Evolutionary conservation across 176 grass and related monocot species (phyloP), one percentile per base, ranked within the genome.

Genomic region (Themeda triandra): DNA sequence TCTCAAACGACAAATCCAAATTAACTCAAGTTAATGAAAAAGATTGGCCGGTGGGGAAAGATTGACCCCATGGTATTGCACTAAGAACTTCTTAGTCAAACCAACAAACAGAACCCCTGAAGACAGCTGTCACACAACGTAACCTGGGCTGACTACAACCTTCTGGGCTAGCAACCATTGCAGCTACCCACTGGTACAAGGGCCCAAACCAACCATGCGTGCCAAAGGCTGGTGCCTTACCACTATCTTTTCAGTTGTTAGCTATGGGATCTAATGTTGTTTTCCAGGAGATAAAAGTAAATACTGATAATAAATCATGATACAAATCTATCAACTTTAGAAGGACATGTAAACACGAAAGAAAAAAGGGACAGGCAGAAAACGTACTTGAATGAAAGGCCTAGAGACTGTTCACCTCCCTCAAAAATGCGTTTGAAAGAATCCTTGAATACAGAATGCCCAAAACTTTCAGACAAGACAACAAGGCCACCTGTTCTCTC

Each of bases 401-500:
- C 91, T 41, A 99, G 84, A 77, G 93, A 92, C 63, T 94, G 88
- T 79, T 99, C 86, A 7, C 91, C 93, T 80, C 86, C 91, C 83
- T 96, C 93, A 51, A 96, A 99, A 79, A 99, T 94, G 69, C 88
- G 80, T 70, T 96, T 96, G 88, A 99, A 99, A 67, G 96, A 99
- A 83, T 99, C 93, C 86, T 94, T 99, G 58, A 99, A 99, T 74
- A 99, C 96, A 0, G 96, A 46, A 82, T 99, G 96, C 27, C 96
- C 96, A 89, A 96, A 99, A 90, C 96, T 99, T 90, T 99, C 96
- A 83, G 96, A 93, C 35, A 99, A 85, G 73, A 99, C 93, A 76
- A 99, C 96, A 85, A 99, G 93, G 14, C 96, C 96, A 82, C 96
- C 93, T 66, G 96, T 99, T 93, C 96, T 94, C 87, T 99, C 96